Evolutionary conservation across 805 yeast genomes (phyloP).

Genomic region (Cephaloascus albidus): DNA sequence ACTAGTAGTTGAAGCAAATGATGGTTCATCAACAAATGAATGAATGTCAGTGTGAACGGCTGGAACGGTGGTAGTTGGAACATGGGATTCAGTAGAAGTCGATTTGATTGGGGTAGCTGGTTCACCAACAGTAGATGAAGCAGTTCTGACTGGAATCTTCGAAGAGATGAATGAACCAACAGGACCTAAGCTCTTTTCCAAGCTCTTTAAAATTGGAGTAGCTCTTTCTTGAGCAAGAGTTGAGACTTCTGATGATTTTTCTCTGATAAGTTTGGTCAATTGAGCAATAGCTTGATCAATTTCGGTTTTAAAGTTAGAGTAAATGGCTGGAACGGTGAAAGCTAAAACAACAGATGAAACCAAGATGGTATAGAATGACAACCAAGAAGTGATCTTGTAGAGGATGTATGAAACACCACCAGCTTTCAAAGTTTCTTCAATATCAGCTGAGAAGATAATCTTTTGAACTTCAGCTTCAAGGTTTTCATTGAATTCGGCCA

Average conservation of each 20-base stretch:
- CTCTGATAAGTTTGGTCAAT: conserved; percentile 34
- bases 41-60: neutral
- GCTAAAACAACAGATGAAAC: conserved; percentile 47
- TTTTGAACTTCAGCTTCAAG: conserved; percentile 46
- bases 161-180: conserved; percentile 50
- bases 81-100: conserved; percentile 11
- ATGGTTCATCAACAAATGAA: conserved; percentile 3
- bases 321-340: conserved; percentile 71
- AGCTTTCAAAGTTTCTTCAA: conserved; percentile 65
- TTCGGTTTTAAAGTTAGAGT: conserved; percentile 65
- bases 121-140: conserved; percentile 54
- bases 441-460: conserved; percentile 57
- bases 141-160: conserved; percentile 58
- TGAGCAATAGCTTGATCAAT: conserved; percentile 56
- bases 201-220: conserved; percentile 49
- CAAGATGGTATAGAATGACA: conserved; percentile 62
- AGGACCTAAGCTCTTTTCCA: conserved; percentile 57
- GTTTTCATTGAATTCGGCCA: conserved; percentile 35
- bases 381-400: conserved; percentile 65
- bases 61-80: conserved; percentile 7
- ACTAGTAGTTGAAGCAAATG: conserved; percentile 21
- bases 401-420: conserved; percentile 57
- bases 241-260: conserved; percentile 35
- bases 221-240: conserved; percentile 28
- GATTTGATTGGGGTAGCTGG: conserved; percentile 6